Evolutionary conservation across 441 rosid genomes (phyloP), one percentile per base, ranked within the genome.

Genomic region (Cnidoscolus chayamansa): DNA sequence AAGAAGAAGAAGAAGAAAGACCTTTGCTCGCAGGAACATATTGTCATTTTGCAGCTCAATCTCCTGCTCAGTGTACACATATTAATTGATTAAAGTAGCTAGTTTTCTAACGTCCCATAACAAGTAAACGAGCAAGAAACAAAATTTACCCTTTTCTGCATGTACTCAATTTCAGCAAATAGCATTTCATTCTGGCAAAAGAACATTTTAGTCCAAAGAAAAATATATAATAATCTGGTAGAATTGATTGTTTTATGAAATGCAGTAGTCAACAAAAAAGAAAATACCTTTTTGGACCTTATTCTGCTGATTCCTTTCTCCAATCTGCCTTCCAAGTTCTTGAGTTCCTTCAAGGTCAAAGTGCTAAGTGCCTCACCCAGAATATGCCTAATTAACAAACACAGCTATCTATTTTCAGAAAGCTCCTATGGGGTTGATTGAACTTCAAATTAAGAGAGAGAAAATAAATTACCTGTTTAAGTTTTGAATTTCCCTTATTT

Each of bases 1-100:
- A 68, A 63, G 25, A 10, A 65, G 64, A 40, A 6, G 7, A 7
- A 40, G 45, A 40, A 40, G 19, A 30, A 0, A 54, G 4, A 90
- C 96, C 93, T 87, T 87, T 55, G 92, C 88, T 72, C 93, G 75
- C 37, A 90, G 85, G 77, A 82, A 92, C 89, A 88, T 76, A 80
- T 89, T 92, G 72, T 88, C 93, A 69, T 90, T 90, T 75, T 90
- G 94, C 82, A 92, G 86, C 83, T 90, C 92, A 63, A 87, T 86
- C 83, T 88, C 98, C 98, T 92, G 85, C 73, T 75, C 74, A 70
- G 76, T 45, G n/a, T 50, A 12, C 57, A 37, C 10, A 60, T 3
- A 65, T 40, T 40, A 40, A 6, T 40, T 40, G 45, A 5, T 40
- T 40, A 40, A 3, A 6, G 7, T 40, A 40, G 45, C 45, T 40